Evolutionary conservation across 306 rosid genomes (phyloP).

Genomic region (Sicyos edulis): DNA sequence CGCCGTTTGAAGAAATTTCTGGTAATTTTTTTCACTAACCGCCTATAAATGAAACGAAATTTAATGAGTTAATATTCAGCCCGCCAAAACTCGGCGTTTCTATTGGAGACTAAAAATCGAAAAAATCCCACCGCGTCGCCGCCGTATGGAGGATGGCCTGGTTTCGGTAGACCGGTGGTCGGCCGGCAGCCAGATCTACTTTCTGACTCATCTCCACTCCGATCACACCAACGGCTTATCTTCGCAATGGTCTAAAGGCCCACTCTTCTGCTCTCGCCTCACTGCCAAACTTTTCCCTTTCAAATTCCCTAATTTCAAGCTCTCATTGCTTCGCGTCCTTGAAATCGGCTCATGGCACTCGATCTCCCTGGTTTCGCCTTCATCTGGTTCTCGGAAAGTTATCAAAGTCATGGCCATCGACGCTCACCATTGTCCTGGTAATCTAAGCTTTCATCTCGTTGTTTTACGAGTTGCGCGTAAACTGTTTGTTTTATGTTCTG

Average conservation of each 20-base stretch:
- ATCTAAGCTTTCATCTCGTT: not conserved
- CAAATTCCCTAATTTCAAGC: constrained; percentile 49
- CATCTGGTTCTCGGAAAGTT: constrained; percentile 23
- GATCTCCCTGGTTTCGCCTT: constrained; percentile 38
- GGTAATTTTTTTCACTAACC: not conserved
- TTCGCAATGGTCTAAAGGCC: constrained; percentile 50
- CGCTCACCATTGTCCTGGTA: constrained; percentile 72
- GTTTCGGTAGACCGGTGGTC: constrained; percentile 65
- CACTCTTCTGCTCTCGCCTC: constrained; percentile 56
- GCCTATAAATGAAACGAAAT: not conserved
- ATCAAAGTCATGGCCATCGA: constrained; percentile 47
- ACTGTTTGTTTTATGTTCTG: constrained; percentile 26
- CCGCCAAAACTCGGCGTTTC: constrained; percentile 4
- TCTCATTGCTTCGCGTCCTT: constrained; percentile 55
- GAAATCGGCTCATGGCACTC: constrained; percentile 37
- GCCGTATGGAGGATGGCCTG: constrained; percentile 44
- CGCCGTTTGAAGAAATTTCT: too few species aligned
- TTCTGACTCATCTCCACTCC: constrained; percentile 34
- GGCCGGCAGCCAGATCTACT: constrained; percentile 47
- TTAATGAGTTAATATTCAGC: not conserved
- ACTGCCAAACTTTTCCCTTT: constrained; percentile 59
- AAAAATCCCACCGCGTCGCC: not conserved
- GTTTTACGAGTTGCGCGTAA: constrained; percentile 14
- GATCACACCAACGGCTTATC: constrained; percentile 61
- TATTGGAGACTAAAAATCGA: too few species aligned